These are phyloP conservation scores for Cyberlindnera nakhonratchasimensis DNA, from an alignment of 805 yeast species.

Conservation along the genomic window DNA sequence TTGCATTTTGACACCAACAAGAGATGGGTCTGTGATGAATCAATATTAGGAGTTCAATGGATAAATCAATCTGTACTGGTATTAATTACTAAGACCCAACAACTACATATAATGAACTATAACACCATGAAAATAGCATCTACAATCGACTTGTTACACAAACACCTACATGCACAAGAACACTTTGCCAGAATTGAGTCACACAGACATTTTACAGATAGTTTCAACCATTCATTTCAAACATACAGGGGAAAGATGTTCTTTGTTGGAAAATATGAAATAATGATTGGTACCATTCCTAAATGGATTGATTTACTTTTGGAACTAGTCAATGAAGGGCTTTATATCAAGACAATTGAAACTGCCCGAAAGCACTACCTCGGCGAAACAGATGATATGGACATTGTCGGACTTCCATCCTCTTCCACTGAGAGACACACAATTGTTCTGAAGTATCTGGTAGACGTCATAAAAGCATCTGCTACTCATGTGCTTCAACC, in stretches of 20 bases:
- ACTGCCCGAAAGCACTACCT: slow-evolving; percentile 51
- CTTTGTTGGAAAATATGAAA: slow-evolving; percentile 49
- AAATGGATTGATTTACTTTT: slow-evolving; percentile 56
- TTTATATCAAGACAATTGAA: slow-evolving; percentile 54
- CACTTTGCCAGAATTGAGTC: slow-evolving; percentile 24
- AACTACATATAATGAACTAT: slow-evolving; percentile 41
- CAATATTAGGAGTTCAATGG: slow-evolving; percentile 59
- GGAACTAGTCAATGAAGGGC: slow-evolving; percentile 59
- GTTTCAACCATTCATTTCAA: slow-evolving; percentile 29
- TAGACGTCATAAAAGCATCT: slow-evolving; percentile 46
- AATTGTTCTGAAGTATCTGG: slow-evolving; percentile 50
- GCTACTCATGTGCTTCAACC: slow-evolving; percentile 23
- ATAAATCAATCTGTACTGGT: slow-evolving; percentile 38
- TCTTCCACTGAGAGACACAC: slow-evolving; percentile 40
- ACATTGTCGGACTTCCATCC: slow-evolving; percentile 55
- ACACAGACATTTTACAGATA: slow-evolving; percentile 13
- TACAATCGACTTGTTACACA: slow-evolving; percentile 22
- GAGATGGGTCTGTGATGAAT: slow-evolving; percentile 43
- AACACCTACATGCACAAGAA: slow-evolving; percentile 35
- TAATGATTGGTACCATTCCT: slow-evolving; percentile 53
- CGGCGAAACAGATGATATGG: slow-evolving; percentile 43
- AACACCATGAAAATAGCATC: slow-evolving; percentile 33
- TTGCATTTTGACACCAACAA: slow-evolving; percentile 39
- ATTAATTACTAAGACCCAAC: slow-evolving; percentile 43
- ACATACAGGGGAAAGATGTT: slow-evolving; percentile 46